Conservation (phyloP, 371 early-diverging fungal species). For the Apophysomyces variabilis region DNA sequence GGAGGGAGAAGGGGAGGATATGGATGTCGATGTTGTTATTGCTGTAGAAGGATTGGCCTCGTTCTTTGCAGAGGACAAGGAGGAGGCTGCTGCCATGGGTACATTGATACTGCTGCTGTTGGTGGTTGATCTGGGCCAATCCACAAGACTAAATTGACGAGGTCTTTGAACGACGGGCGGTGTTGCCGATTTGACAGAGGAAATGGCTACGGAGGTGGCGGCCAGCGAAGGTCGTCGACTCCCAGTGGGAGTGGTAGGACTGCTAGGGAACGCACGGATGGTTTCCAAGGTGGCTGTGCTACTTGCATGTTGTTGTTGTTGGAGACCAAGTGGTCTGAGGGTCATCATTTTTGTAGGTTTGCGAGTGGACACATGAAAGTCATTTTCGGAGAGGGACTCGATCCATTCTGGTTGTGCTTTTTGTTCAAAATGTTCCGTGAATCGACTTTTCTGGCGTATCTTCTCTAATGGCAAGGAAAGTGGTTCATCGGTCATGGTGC, state of each 20-base stretch:
- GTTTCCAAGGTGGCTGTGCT: constrained; percentile 16
- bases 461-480: not conserved
- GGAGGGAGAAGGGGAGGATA: not conserved
- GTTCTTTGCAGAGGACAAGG: not conserved
- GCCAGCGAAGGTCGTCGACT: constrained; percentile 11
- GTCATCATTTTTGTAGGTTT: constrained; percentile 10
- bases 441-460: constrained; percentile 22
- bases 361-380: constrained; percentile 14
- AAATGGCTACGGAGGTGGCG: not conserved
- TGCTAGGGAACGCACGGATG: not conserved
- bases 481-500: constrained; percentile 12
- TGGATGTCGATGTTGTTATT: constrained; percentile 8
- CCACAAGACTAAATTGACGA: constrained; percentile 6
- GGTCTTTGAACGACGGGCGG: constrained; percentile 3
- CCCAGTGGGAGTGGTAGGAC: constrained; percentile 1
- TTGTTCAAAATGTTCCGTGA: constrained; percentile 41
- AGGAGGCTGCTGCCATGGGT: not conserved
- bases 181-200: not conserved
- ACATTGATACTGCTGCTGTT: not conserved
- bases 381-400: constrained; percentile 16
- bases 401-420: constrained; percentile 25
- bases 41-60: not conserved
- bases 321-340: constrained; percentile 12
- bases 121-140: constrained; percentile 8
- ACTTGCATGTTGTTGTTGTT: not conserved